These are phyloP conservation scores for Dactylonectria macrodidyma DNA, from an alignment of 2,329 filamentous ascomycete genomes.

Conservation along the genomic window DNA sequence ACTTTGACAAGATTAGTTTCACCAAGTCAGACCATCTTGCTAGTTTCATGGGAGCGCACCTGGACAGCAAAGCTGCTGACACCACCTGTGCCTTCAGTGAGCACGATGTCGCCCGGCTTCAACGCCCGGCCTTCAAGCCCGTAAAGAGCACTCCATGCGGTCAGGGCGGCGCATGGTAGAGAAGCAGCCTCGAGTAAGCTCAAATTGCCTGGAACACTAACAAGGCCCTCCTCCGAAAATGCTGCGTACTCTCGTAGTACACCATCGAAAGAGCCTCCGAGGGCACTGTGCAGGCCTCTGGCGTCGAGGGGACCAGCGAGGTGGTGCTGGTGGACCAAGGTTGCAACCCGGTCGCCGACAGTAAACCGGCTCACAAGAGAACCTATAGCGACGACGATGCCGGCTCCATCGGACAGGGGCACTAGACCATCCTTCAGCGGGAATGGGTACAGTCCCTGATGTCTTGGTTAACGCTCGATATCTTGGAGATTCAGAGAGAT, in stretches of 20 bases:
- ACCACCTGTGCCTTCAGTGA: constrained; percentile 58
- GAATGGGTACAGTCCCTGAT: constrained; percentile 24
- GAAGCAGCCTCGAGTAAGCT: constrained; percentile 57
- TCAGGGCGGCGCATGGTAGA: constrained; percentile 64
- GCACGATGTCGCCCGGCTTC: constrained; percentile 52
- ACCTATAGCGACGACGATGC: neutral
- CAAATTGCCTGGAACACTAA: constrained; percentile 64
- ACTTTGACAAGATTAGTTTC: neutral
- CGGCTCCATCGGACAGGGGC: constrained; percentile 20
- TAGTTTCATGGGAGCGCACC: too few relatives aligned
- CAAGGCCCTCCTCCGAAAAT: constrained; percentile 71
- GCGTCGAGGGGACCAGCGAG: neutral
- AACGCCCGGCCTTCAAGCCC: constrained; percentile 60
- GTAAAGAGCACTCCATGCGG: constrained; percentile 68
- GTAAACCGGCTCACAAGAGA: neutral
- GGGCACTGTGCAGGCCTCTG: neutral
- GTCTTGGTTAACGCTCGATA: too few relatives aligned
- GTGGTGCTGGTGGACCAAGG: neutral
- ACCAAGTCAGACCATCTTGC: too few relatives aligned
- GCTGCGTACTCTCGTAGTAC: constrained; percentile 53
- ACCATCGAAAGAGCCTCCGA: constrained; percentile 8
- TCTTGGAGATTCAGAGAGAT: too few relatives aligned
- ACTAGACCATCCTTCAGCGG: neutral
- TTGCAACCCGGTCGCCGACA: constrained; percentile 10
- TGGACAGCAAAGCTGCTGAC: constrained; percentile 56